phyloP scores from a whole-genome alignment of 768 basidiomycete genomes.

The Tylopilus vinaceipallidus region DNA sequence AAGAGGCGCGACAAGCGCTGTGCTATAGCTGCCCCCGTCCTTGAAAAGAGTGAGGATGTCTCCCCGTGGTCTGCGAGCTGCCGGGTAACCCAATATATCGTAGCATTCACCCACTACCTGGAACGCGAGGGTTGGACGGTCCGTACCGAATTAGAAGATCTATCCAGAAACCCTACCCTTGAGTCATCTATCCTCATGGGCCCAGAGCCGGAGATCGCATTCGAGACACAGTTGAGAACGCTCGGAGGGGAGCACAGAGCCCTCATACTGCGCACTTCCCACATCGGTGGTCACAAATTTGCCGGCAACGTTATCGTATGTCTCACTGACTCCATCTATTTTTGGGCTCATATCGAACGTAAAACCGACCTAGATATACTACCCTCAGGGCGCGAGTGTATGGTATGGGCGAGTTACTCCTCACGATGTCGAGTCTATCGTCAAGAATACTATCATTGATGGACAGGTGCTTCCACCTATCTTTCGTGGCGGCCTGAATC shows the following conservation, averaged over 20 bases:
- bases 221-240: slow-evolving; percentile 44
- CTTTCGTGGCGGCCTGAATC: slow-evolving; percentile 82
- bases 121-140: slow-evolving; percentile 71
- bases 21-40: slow-evolving; percentile 79
- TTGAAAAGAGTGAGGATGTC: slow-evolving; percentile 60
- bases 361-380: slow-evolving; percentile 62
- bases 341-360: neutral
- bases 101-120: slow-evolving; percentile 63
- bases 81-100: neutral
- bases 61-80: slow-evolving; percentile 13
- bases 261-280: slow-evolving; percentile 83
- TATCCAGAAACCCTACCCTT: slow-evolving; percentile 33
- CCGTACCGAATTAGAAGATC: slow-evolving; percentile 69
- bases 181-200: slow-evolving; percentile 18
- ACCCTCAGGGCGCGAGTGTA: slow-evolving; percentile 78
- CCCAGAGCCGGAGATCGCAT: slow-evolving; percentile 50
- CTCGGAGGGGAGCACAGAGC: slow-evolving; percentile 61
- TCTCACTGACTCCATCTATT: slow-evolving; percentile 16
- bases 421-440: slow-evolving; percentile 83
- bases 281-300: slow-evolving; percentile 92
- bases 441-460: slow-evolving; percentile 80
- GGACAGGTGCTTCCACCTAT: slow-evolving; percentile 84
- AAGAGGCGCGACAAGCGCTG: slow-evolving; percentile 92
- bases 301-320: slow-evolving; percentile 88
- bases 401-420: slow-evolving; percentile 96